These are phyloP conservation scores for Fagus crenata DNA, from an alignment of 306 rosid genomes.

Conservation along the genomic window DNA sequence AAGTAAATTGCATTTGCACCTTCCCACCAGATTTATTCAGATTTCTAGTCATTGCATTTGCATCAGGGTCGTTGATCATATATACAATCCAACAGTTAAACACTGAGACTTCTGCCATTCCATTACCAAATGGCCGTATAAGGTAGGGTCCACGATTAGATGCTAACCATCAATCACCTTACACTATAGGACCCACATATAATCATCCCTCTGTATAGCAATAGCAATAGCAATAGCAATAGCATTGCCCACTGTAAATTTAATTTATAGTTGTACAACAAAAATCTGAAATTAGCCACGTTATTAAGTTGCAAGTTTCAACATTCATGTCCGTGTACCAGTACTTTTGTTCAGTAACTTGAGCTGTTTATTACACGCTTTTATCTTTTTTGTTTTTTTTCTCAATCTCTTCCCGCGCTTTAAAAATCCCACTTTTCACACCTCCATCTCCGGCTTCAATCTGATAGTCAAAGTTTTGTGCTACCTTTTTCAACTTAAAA, in stretches of 20 bases:
- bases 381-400: conserved; percentile 9
- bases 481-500: conserved; percentile 42
- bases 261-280: neutral
- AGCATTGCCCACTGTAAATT: neutral
- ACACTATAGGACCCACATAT: conserved; percentile 21
- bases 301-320: neutral
- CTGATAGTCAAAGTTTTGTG: conserved; percentile 57
- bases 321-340: neutral
- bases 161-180: conserved; percentile 17
- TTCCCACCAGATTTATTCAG: neutral
- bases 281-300: neutral
- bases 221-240: conserved; percentile 9
- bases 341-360: neutral
- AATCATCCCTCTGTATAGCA: conserved; percentile 31
- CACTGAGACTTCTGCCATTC: neutral
- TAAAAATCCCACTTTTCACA: conserved; percentile 16
- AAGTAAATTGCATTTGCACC: neutral
- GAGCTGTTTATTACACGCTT: conserved; percentile 34
- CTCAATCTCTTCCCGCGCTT: conserved; percentile 38
- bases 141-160: conserved; percentile 33
- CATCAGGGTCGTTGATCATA: conserved; percentile 16
- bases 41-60: too few species aligned
- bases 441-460: conserved; percentile 20
- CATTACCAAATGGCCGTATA: neutral
- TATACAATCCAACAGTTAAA: conserved; percentile 7